Evolutionary conservation across 139 green algal species (phyloP), one percentile per base, ranked within the genome.

Genomic region (Monoraphidium neglectum): DNA sequence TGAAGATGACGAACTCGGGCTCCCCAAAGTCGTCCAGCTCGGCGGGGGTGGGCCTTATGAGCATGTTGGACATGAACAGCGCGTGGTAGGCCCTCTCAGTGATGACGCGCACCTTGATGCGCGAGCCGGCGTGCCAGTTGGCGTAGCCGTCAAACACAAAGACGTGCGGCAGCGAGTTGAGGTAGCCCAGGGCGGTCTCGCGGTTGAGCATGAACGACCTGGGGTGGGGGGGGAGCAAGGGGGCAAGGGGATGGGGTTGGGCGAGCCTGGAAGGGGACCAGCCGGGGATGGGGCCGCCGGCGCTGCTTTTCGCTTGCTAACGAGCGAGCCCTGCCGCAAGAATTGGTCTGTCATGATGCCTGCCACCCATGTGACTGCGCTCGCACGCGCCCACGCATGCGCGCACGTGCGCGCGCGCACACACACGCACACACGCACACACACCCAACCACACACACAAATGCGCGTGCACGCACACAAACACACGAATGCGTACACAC

Each of bases 51-150:
- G 89, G 91, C 24, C 91, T 62, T 56, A 98, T 98, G 64, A 98
- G 88, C 95, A 99, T 97, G 91, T 99, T 99, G 87, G 94, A 84
- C 89, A 97, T 97, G 84, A 99, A 98, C 35, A 98, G 87, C 1
- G 93, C 90, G 79, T 99, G 95, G 84, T 97, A 98, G 30, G 95
- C 87, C 1, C 92, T 78, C 21, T 82, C 85, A 80, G 89, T 94
- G 24, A 99, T 88, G 24, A 98, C 86, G 33, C 94, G 88, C 26
- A 98, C 82, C 77, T 94, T 51, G 43, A 51, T 51, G 43, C 43
- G 43, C 8, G 8, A 79, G 76, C 77, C 73, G 13, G 82, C 70
- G 64, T 94, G 87, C 93, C 92, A 96, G 64, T 94, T 93, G n/a
- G 90, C 92, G 77, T 85, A 97, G 26, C 90, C 93, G 74, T 97